Percentiles rank a stretch among this genome's conserved stretches.
These are phyloP conservation scores for Beauveria australis DNA, from an alignment of 2,329 filamentous ascomycete species.

Conservation along the genomic window DNA sequence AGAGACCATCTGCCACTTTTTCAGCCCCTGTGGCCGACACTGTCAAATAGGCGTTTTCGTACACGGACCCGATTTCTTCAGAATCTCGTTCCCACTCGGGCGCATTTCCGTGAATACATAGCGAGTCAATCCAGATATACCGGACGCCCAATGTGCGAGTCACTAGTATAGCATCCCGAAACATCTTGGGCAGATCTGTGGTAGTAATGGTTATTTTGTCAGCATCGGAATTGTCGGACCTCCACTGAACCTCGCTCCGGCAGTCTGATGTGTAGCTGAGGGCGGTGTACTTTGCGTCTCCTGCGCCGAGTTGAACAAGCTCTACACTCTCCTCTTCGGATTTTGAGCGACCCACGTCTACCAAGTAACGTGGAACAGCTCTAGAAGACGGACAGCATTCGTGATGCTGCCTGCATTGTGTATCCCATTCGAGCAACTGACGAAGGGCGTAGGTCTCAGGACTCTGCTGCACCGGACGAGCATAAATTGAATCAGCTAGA, in stretches of 20 bases:
- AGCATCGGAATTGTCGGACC: not conserved
- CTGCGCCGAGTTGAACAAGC: not conserved
- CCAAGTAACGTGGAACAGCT: not conserved
- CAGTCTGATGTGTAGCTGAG: not conserved
- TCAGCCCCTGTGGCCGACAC: not conserved
- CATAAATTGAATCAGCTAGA: not conserved
- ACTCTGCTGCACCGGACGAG: not conserved
- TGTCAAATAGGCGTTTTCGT: slow-evolving; percentile 4
- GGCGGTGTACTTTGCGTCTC: not conserved
- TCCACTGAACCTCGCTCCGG: not conserved
- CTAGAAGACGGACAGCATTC: not conserved
- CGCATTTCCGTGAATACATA: slow-evolving; percentile 3
- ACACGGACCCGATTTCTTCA: not conserved
- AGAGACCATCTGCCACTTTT: not conserved
- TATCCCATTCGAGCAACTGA: not conserved
- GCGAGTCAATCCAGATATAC: slow-evolving; percentile 9
- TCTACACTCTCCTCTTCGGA: not conserved
- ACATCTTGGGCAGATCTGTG: not conserved
- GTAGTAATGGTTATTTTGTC: not conserved
- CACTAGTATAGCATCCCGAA: slow-evolving; percentile 6
- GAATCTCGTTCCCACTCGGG: not conserved
- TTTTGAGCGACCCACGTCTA: not conserved
- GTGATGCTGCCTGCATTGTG: not conserved
- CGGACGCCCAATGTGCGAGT: not conserved
- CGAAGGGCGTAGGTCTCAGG: not conserved